Evolutionary conservation across 495 filamentous ascomycete genomes (phyloP).

Genomic region (Endocarpon pusillum): DNA sequence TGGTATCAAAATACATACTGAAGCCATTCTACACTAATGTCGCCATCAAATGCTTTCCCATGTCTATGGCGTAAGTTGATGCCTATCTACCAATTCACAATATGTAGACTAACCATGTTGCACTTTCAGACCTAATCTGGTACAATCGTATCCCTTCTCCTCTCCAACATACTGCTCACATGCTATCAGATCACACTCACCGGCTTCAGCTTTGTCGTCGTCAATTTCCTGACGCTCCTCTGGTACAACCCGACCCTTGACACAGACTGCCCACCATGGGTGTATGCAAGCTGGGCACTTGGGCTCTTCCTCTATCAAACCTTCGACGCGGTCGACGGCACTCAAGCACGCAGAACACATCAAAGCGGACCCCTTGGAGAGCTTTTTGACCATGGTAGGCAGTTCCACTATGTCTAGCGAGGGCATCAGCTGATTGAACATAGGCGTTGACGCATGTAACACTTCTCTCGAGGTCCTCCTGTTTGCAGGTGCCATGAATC

Average conservation of each 20-base stretch:
- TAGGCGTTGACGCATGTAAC: conserved; percentile 84
- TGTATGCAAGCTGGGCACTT: conserved; percentile 78
- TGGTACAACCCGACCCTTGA: conserved; percentile 95
- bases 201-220: conserved; percentile 79
- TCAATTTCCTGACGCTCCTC: conserved; percentile 82
- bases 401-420: background rate
- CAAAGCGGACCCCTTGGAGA: conserved; percentile 92
- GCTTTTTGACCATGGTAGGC: conserved; percentile 81
- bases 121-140: conserved; percentile 39
- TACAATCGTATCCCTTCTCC: conserved; percentile 26
- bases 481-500: conserved; percentile 78
- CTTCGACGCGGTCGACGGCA: conserved; percentile 91
- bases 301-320: conserved; percentile 95
- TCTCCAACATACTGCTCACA: conserved; percentile 6
- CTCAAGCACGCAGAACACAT: conserved; percentile 80
- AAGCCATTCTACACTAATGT: conserved; percentile 96
- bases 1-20: conserved; percentile 75
- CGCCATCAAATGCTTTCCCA: conserved; percentile 85
- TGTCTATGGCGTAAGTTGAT: conserved; percentile 75
- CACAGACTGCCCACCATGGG: conserved; percentile 83
- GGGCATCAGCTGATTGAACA: conserved; percentile 1
- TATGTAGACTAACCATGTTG: conserved; percentile 9
- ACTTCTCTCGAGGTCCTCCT: conserved; percentile 85
- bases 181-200: conserved; percentile 62
- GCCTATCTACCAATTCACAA: conserved; percentile 7